Percentiles rank a stretch among this genome's conserved stretches.
Conservation (phyloP, 768 basidiomycete species). For the Tulasnella sp. region DNA sequence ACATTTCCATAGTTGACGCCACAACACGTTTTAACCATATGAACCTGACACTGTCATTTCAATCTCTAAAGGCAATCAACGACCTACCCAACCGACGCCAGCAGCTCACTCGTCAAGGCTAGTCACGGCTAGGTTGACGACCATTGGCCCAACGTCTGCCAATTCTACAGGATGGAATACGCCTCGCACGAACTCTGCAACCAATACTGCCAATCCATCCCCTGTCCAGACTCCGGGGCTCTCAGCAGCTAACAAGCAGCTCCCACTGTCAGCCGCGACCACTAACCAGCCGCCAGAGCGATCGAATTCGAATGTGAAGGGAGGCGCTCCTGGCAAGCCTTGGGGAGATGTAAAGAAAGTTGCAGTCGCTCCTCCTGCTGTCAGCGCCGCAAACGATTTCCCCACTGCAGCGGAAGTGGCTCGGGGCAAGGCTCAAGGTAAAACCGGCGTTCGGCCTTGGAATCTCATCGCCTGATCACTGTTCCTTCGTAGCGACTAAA, state of each 20-base stretch:
- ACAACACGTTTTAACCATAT: not conserved
- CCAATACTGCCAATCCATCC: not conserved
- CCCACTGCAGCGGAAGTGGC: slow-evolving; percentile 93
- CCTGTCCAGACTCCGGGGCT: not conserved
- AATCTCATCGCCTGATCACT: not conserved
- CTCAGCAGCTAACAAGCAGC: not conserved
- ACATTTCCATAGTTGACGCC: not conserved
- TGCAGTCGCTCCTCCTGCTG: not conserved
- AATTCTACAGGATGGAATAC: slow-evolving; percentile 58
- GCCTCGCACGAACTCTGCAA: slow-evolving; percentile 28
- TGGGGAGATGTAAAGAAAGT: slow-evolving; percentile 48
- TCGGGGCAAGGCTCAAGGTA: slow-evolving; percentile 3
- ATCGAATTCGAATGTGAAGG: slow-evolving; percentile 21
- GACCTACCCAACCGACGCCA: slow-evolving; percentile 44
- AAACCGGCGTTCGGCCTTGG: not conserved
- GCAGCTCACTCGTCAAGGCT: slow-evolving; percentile 59
- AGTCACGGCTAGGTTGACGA: slow-evolving; percentile 79
- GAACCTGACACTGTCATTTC: slow-evolving; percentile 7
- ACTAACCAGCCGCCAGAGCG: not conserved
- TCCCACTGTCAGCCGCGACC: not conserved
- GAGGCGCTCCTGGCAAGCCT: slow-evolving; percentile 26
- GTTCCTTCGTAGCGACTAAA: not conserved
- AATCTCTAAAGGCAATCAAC: slow-evolving; percentile 29
- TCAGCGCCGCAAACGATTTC: slow-evolving; percentile 47
- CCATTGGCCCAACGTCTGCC: slow-evolving; percentile 44